phyloP scores from a whole-genome alignment of 148 eudicot genomes.

The Silene latifolia region DNA sequence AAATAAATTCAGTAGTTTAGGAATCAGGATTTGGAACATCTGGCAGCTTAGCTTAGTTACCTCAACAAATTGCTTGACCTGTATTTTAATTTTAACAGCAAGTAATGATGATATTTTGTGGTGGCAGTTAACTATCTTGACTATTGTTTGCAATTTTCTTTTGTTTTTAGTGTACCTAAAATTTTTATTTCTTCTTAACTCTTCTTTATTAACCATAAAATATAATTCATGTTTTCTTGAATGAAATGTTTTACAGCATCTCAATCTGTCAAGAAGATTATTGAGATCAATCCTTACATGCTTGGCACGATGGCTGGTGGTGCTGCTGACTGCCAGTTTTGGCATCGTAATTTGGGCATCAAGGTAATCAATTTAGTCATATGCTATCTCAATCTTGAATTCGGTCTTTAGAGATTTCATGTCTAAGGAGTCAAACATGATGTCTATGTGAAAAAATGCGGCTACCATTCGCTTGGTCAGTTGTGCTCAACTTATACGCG shows the following conservation, averaged over 20 bases:
- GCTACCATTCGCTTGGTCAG: neutral
- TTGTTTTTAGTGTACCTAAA: too few relatives aligned
- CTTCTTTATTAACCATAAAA: too few relatives aligned
- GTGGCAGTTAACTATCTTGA: too few relatives aligned
- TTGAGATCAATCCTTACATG: conserved; percentile 95
- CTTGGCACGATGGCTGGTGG: conserved; percentile 99
- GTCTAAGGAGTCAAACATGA: neutral
- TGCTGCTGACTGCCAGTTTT: conserved; percentile 99
- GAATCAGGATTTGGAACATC: too few relatives aligned
- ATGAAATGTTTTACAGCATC: conserved; percentile 57
- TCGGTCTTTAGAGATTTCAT: neutral
- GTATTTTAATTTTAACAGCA: too few relatives aligned
- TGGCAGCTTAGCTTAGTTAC: too few relatives aligned
- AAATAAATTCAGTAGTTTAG: too few relatives aligned
- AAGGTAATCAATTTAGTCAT: conserved; percentile 47
- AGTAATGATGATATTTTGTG: too few relatives aligned
- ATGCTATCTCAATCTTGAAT: neutral
- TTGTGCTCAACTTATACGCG: neutral
- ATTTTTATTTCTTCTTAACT: too few relatives aligned
- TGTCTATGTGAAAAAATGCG: too few relatives aligned
- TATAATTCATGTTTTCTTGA: neutral
- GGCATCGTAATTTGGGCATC: conserved; percentile 96
- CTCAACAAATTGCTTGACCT: too few relatives aligned
- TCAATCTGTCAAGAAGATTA: conserved; percentile 95
- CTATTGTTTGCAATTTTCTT: too few relatives aligned